These are phyloP conservation scores for Fusarium secorum DNA, from an alignment of 2,329 filamentous ascomycete species.

Conservation along the genomic window DNA sequence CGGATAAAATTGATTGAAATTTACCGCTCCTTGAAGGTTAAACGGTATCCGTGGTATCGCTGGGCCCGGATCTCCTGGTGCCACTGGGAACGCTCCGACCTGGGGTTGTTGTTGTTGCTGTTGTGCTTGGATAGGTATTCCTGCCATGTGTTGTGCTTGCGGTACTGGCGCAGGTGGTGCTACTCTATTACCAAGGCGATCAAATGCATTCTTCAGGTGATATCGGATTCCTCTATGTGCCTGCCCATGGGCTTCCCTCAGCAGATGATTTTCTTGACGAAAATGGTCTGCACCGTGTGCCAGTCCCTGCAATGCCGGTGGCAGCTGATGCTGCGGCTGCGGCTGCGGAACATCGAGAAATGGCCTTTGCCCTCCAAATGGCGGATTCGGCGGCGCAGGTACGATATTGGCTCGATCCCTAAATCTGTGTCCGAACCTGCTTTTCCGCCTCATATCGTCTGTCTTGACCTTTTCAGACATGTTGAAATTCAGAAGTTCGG, in stretches of 20 bases:
- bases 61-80: background rate
- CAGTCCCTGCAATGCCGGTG: background rate
- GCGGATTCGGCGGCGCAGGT: background rate
- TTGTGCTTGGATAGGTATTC: background rate
- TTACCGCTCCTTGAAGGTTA: background rate
- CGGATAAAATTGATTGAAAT: background rate
- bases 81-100: background rate
- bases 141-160: background rate
- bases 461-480: constrained; percentile 62
- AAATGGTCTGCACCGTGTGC: background rate
- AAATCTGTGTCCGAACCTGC: background rate
- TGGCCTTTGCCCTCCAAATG: background rate
- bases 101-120: background rate
- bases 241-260: background rate
- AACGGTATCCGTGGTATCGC: background rate
- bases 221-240: background rate
- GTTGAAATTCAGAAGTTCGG: constrained; percentile 65
- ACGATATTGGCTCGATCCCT: background rate
- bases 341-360: background rate
- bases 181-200: background rate
- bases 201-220: background rate
- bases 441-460: constrained; percentile 49
- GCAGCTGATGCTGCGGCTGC: background rate
- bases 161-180: background rate
- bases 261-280: background rate